phyloP scores from a whole-genome alignment of 805 yeast species.

The Danielia reshetovae region DNA sequence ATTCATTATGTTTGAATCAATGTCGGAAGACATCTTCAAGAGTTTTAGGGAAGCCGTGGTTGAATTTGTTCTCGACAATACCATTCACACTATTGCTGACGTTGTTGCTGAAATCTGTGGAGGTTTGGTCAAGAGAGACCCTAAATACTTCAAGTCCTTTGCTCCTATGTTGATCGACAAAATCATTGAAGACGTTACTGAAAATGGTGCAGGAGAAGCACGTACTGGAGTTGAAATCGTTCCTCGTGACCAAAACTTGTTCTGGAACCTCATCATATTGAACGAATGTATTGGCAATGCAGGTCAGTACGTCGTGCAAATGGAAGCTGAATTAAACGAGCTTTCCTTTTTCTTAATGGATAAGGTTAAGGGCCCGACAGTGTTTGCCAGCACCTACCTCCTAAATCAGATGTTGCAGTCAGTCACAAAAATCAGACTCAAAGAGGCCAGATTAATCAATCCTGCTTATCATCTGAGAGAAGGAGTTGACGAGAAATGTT shows the following conservation, averaged over 20 bases:
- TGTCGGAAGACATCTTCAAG: constrained; percentile 53
- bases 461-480: constrained; percentile 36
- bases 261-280: constrained; percentile 65
- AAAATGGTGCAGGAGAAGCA: constrained; percentile 76
- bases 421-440: constrained; percentile 55
- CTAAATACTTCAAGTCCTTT: constrained; percentile 41
- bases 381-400: constrained; percentile 55
- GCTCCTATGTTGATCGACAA: constrained; percentile 44
- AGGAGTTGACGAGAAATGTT: constrained; percentile 48
- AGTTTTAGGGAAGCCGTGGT: constrained; percentile 45
- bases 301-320: constrained; percentile 43
- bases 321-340: constrained; percentile 43
- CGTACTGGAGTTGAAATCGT: constrained; percentile 63
- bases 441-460: constrained; percentile 52
- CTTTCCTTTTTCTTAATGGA: constrained; percentile 44
- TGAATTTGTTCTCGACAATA: constrained; percentile 57
- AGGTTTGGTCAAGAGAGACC: constrained; percentile 62
- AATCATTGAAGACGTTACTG: constrained; percentile 62
- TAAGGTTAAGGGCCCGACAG: constrained; percentile 60
- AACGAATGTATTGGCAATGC: constrained; percentile 71
- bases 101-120: constrained; percentile 72
- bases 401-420: constrained; percentile 66
- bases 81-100: constrained; percentile 57
- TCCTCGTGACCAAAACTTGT: constrained; percentile 74
- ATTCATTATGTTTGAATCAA: constrained; percentile 45